A percentile compares a stretch with the other conserved stretches of the same genome.
Evolutionary conservation across 192 early-diverging fungal species (phyloP).

Genomic region (Phlyctochytrium arcticum): DNA sequence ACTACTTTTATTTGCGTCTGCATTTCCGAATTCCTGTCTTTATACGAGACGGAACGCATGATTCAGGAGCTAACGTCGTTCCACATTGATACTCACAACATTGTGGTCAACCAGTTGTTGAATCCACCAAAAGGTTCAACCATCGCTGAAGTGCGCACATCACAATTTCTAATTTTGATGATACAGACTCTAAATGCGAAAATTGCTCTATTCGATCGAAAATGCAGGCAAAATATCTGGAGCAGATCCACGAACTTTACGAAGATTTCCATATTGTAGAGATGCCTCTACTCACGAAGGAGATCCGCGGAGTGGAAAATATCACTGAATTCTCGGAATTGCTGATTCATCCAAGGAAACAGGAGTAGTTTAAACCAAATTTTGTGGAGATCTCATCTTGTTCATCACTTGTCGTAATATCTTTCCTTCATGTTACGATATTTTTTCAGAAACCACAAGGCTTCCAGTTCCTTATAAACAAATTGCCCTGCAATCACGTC

Average conservation of each 20-base stretch:
- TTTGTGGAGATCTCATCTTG: too few species aligned
- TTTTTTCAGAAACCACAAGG: slow-evolving; percentile 37
- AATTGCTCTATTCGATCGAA: slow-evolving; percentile 87
- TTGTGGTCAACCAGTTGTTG: slow-evolving; percentile 97
- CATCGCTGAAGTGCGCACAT: neutral
- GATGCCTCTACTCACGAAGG: slow-evolving; percentile 92
- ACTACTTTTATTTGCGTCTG: slow-evolving; percentile 99
- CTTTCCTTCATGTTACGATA: slow-evolving; percentile 22
- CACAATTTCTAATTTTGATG: neutral
- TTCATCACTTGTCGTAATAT: slow-evolving; percentile 6
- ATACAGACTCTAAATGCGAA: slow-evolving; percentile 46
- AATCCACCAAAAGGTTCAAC: slow-evolving; percentile 78
- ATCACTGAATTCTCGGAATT: slow-evolving; percentile 90
- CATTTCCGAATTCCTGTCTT: slow-evolving; percentile 98
- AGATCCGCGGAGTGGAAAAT: slow-evolving; percentile 92
- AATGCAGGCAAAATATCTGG: slow-evolving; percentile 99
- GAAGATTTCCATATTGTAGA: slow-evolving; percentile 96
- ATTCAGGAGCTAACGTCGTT: slow-evolving; percentile 98
- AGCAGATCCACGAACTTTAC: slow-evolving; percentile 98
- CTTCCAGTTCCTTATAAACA: slow-evolving; percentile 34
- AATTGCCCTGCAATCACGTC: slow-evolving; percentile 23
- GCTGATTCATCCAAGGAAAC: slow-evolving; percentile 86
- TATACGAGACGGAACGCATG: slow-evolving; percentile 99
- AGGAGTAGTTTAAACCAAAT: too few species aligned
- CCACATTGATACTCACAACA: slow-evolving; percentile 98